phyloP scores from a whole-genome alignment of 345 rosid genomes.

The Boechera stricta region DNA sequence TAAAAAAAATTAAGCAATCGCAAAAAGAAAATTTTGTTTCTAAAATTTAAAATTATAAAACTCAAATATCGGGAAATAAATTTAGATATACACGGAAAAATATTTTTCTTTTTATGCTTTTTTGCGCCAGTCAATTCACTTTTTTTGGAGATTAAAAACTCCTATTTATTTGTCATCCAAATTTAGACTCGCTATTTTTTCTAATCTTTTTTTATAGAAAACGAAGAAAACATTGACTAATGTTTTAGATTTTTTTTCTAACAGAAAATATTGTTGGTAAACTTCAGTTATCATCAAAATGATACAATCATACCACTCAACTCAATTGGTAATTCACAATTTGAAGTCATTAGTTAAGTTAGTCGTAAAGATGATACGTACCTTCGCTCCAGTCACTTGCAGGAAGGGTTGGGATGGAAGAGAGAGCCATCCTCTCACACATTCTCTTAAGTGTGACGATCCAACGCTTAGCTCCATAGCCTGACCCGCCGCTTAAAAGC shows the following conservation, averaged over 20 bases:
- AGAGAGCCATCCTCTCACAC: conserved; percentile 63
- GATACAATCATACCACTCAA: neutral
- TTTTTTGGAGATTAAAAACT: neutral
- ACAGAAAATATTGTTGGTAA: neutral
- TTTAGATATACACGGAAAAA: neutral
- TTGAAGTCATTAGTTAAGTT: neutral
- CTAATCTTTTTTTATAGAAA: neutral
- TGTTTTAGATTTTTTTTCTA: neutral
- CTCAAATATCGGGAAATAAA: neutral
- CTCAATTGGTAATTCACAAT: neutral
- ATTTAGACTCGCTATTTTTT: neutral
- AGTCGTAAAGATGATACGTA: conserved; percentile 16
- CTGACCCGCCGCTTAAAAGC: conserved; percentile 48
- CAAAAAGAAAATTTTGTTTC: neutral
- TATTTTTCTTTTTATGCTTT: neutral
- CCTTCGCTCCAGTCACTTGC: conserved; percentile 49
- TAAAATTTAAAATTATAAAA: neutral
- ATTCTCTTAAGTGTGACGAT: conserved; percentile 55
- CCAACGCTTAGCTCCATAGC: conserved; percentile 78
- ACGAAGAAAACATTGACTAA: neutral
- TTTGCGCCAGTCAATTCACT: neutral
- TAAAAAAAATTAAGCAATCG: neutral
- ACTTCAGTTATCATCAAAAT: neutral
- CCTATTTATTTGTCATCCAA: neutral
- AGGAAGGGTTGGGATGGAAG: conserved; percentile 24